phyloP scores from a whole-genome alignment of 352 stramenopile genomes.

The Globisporangium apiculatum region DNA sequence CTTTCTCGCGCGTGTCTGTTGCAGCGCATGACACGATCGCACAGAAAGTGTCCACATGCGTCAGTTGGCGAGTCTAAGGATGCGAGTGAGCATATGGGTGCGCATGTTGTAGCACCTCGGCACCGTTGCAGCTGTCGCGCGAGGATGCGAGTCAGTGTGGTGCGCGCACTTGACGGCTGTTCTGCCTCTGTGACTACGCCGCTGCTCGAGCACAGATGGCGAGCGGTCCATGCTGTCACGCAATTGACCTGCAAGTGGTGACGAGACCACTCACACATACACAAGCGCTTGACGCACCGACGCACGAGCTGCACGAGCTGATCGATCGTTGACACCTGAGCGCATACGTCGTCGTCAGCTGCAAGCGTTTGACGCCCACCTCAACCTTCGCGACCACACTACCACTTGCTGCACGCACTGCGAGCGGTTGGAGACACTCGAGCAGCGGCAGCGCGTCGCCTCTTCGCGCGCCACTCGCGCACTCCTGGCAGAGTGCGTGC shows the following conservation, averaged over 20 bases:
- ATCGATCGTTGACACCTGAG: neutral
- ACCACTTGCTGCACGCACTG: neutral
- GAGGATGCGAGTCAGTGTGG: neutral
- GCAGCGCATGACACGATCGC: neutral
- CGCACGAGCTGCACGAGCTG: neutral
- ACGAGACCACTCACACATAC: too few relatives aligned
- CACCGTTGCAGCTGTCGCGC: conserved; percentile 5
- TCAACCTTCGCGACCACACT: neutral
- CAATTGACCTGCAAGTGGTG: neutral
- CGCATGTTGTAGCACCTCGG: conserved; percentile 2
- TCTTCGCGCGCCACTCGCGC: neutral
- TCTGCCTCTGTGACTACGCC: neutral
- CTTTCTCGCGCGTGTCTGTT: neutral
- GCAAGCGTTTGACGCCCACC: neutral
- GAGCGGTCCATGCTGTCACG: neutral
- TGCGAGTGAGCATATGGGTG: too few relatives aligned
- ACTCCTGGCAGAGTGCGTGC: neutral
- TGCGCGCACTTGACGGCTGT: neutral
- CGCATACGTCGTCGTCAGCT: neutral
- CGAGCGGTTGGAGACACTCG: neutral
- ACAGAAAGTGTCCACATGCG: neutral
- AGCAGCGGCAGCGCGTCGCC: neutral
- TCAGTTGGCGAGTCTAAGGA: too few relatives aligned
- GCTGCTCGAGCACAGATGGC: neutral
- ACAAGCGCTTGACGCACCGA: neutral